Conservation (phyloP, 257 asterid species). For the Scutellaria minor region DNA sequence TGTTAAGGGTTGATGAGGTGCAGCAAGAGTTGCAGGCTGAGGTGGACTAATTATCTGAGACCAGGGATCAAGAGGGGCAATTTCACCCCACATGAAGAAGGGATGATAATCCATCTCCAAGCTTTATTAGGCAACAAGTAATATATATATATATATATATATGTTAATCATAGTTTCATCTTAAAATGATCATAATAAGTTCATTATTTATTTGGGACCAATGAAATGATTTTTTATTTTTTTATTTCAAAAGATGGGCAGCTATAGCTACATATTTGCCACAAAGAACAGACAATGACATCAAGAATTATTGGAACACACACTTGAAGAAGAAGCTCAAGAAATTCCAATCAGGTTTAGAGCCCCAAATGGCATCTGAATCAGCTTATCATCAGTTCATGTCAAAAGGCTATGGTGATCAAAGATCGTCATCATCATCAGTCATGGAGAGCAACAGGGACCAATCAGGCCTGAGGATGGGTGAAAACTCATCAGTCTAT, state of each 20-base stretch:
- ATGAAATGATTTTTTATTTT: not conserved
- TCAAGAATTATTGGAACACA: slow-evolving; percentile 97
- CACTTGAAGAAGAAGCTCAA: slow-evolving; percentile 91
- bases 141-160: not conserved
- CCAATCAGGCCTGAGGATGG: slow-evolving; percentile 19
- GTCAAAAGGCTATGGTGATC: slow-evolving; percentile 35
- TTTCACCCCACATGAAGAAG: slow-evolving; percentile 96
- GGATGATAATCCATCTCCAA: slow-evolving; percentile 96
- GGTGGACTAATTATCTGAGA: slow-evolving; percentile 94
- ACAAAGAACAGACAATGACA: slow-evolving; percentile 93
- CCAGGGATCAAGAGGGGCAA: slow-evolving; percentile 98
- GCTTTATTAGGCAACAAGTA: slow-evolving; percentile 96
- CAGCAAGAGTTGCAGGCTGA: slow-evolving; percentile 96
- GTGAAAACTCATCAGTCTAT: slow-evolving; percentile 54
- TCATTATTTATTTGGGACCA: not conserved
- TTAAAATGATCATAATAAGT: not conserved
- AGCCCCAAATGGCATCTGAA: slow-evolving; percentile 42
- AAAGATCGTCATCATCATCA: not conserved
- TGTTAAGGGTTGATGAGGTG: slow-evolving; percentile 80
- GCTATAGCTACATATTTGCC: slow-evolving; percentile 96
- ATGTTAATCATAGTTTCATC: no score
- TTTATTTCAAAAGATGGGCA: slow-evolving; percentile 71
- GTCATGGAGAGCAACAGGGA: slow-evolving; percentile 24
- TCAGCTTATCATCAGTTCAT: slow-evolving; percentile 44
- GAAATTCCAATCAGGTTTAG: slow-evolving; percentile 53